These are phyloP conservation scores for Mycena sanguinolenta DNA, from an alignment of 768 basidiomycete species.

Conservation along the genomic window DNA sequence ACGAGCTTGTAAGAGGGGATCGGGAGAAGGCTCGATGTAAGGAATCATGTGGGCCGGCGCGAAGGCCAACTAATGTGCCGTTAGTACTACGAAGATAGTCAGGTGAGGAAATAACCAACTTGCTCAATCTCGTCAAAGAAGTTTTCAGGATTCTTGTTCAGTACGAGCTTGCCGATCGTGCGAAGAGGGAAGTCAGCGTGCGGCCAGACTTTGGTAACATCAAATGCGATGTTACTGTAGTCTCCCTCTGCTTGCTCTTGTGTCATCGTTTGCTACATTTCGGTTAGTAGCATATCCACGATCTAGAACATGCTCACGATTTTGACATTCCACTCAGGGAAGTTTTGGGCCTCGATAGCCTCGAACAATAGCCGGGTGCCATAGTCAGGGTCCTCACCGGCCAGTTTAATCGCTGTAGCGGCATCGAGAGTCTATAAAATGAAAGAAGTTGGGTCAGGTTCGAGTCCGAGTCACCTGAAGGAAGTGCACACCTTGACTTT, in stretches of 20 bases:
- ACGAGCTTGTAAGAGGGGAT: conserved; percentile 94
- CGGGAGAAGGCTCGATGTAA: conserved; percentile 90
- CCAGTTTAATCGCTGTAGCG: conserved; percentile 72
- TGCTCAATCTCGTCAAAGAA: conserved; percentile 98
- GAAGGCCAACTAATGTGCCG: too few relatives aligned
- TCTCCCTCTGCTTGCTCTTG: conserved; percentile 96
- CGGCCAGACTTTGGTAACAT: conserved; percentile 93
- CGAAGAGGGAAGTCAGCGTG: conserved; percentile 91
- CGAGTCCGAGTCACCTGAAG: too few relatives aligned
- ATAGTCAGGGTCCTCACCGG: conserved; percentile 87
- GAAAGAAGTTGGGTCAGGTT: too few relatives aligned
- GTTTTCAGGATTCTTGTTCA: conserved; percentile 85
- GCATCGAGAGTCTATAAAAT: conserved; percentile 86
- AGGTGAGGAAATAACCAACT: too few relatives aligned
- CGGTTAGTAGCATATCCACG: too few relatives aligned
- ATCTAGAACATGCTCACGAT: conserved; percentile 98
- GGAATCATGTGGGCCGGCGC: conserved; percentile 90
- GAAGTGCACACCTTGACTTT: too few relatives aligned
- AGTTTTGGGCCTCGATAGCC: conserved; percentile 83
- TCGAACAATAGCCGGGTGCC: conserved; percentile 86
- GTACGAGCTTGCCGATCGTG: conserved; percentile 86
- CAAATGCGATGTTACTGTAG: conserved; percentile 91
- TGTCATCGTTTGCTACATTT: too few relatives aligned
- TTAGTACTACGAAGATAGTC: too few relatives aligned
- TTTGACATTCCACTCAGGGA: conserved; percentile 91